Percentiles rank a stretch among this genome's conserved stretches.
Evolutionary conservation across 345 rosid genomes (phyloP).

Genomic region (Mercurialis annua): DNA sequence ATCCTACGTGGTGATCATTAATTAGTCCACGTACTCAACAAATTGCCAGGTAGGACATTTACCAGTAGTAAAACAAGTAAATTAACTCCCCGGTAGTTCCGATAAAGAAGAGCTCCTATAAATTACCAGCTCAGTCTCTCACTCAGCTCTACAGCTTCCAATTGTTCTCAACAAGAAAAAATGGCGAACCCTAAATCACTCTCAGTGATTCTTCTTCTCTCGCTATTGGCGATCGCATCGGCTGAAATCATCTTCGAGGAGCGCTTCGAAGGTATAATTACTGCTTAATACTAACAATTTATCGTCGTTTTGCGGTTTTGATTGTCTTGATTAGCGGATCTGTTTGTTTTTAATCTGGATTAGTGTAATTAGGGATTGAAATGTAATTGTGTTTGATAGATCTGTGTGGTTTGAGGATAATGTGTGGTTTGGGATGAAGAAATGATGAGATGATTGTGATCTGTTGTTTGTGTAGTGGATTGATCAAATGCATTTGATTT

Average conservation of each 20-base stretch:
- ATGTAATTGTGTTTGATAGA: slow-evolving; percentile 11
- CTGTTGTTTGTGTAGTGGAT: not conserved
- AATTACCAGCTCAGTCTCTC: not conserved
- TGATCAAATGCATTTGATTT: not conserved
- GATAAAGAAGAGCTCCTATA: not conserved
- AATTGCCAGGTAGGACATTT: slow-evolving; percentile 6
- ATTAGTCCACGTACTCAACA: slow-evolving; percentile 3
- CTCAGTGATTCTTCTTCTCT: slow-evolving; percentile 32
- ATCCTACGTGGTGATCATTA: not conserved
- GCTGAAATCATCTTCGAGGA: slow-evolving; percentile 86
- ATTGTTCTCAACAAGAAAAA: not conserved
- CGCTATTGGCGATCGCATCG: slow-evolving; percentile 41
- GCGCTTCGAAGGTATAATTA: slow-evolving; percentile 67
- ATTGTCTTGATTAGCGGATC: slow-evolving; percentile 20
- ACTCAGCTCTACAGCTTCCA: not conserved
- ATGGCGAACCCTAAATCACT: slow-evolving; percentile 32
- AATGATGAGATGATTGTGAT: not conserved
- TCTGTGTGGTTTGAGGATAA: slow-evolving; percentile 9
- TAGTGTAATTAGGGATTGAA: slow-evolving; percentile 3
- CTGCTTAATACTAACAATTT: not conserved
- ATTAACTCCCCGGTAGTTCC: not conserved
- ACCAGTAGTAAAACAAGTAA: not conserved
- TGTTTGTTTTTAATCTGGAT: not conserved
- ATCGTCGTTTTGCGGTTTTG: not conserved
- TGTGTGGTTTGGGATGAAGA: not conserved